Evolutionary conservation across 2,329 filamentous ascomycete genomes (phyloP).

Genomic region (Cladophialophora exuberans): DNA sequence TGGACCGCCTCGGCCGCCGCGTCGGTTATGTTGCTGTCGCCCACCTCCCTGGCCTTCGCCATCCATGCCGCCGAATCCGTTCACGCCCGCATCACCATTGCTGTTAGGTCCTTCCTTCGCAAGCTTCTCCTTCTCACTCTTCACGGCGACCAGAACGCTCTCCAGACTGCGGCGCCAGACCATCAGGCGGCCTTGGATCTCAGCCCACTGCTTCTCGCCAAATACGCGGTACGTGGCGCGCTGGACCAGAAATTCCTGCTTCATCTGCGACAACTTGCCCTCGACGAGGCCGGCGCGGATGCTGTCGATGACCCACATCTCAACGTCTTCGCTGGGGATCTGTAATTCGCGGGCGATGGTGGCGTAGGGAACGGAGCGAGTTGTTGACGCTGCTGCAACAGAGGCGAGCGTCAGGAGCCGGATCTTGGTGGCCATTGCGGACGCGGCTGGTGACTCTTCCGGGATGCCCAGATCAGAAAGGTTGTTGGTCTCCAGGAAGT

Average conservation of each 20-base stretch:
- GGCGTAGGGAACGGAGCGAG: constrained; percentile 84
- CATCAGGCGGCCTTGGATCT: constrained; percentile 87
- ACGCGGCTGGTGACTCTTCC: constrained; percentile 70
- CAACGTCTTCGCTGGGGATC: constrained; percentile 80
- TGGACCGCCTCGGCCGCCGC: constrained; percentile 35
- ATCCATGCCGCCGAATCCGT: constrained; percentile 23
- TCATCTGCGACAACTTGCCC: constrained; percentile 92
- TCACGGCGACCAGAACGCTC: constrained; percentile 76
- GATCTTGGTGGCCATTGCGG: constrained; percentile 93
- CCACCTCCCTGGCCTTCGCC: constrained; percentile 17
- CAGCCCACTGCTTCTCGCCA: constrained; percentile 96
- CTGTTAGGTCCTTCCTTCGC: constrained; percentile 61
- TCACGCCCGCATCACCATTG: constrained; percentile 17
- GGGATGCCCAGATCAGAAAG: constrained; percentile 73
- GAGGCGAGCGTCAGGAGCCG: constrained; percentile 91
- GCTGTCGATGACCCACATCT: constrained; percentile 98
- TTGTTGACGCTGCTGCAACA: constrained; percentile 79
- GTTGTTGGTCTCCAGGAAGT: constrained; percentile 73
- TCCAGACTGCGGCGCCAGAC: constrained; percentile 85
- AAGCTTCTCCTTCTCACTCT: constrained; percentile 79
- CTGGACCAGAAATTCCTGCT: constrained; percentile 92
- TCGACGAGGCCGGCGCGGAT: constrained; percentile 95
- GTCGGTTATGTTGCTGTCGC: constrained; percentile 20
- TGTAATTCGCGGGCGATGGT: constrained; percentile 83
- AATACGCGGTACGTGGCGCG: constrained; percentile 96